Evolutionary conservation across 192 early-diverging fungal species (phyloP), one percentile per base, ranked within the genome.

Genomic region (Geranomyces michiganensis): DNA sequence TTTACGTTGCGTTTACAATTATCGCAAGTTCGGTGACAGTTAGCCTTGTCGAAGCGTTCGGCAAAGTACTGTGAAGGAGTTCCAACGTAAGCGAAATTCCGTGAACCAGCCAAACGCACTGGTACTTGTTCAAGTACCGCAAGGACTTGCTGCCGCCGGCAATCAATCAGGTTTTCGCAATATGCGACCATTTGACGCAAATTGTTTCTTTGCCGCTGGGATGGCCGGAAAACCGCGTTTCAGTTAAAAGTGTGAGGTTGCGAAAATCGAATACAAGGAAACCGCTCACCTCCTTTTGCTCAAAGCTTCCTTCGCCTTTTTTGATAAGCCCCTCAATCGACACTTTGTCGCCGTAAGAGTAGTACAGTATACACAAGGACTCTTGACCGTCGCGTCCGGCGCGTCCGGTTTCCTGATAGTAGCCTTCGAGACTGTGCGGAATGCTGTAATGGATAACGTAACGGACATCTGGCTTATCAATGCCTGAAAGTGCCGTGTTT

Each of bases 331-430:
- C 84, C 41, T 92, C 86, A 44, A 95, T 87, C 47, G 82, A 87
- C 0, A 51, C 56, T 75, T 91, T 93, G 79, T 96, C 94, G 9
- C 71, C 68, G 73, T 88, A 94, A 0, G 84, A 78, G 75, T 94
- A 96, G 48, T 87, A 98, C 45, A 98, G 70, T 5, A 95, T 81
- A 62, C 96, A 98, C n/a, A 84, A 77, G 0, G 93, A 90, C 36
- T 84, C 79, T 59, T 89, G 83, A 8, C 97, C 96, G 78, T 99
- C 97, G 19, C 97, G 89, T 1, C 97, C 96, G 0, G 95, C 94
- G 17, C 97, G 90, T 1, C 97, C 96, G 0, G 94, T 99, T 74
- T 99, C 97, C 79, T 96, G 94, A 69, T 96, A 96, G 72, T 99
- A 99, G 0, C 93, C 93, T 77, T 99, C 97, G 0, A 99, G 72